Percentiles rank a stretch among this genome's conserved stretches.
These are phyloP conservation scores for Neurospora africana DNA, from an alignment of 495 filamentous ascomycete genomes.

Conservation along the genomic window DNA sequence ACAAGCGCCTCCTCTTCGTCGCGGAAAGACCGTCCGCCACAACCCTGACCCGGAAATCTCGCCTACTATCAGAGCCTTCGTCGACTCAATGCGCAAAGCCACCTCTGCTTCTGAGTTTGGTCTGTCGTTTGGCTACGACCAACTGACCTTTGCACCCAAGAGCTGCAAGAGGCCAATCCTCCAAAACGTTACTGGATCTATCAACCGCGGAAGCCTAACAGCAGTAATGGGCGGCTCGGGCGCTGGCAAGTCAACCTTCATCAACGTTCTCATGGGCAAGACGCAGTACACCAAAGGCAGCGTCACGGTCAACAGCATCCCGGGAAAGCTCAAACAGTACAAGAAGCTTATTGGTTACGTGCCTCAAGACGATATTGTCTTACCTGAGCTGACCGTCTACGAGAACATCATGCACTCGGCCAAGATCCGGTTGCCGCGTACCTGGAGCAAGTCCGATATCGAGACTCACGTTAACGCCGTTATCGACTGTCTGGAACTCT, in stretches of 20 bases:
- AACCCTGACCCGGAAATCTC: conserved; percentile 19
- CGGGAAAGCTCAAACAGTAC: conserved; percentile 35
- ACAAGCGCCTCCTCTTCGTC: not conserved
- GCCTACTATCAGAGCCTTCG: conserved; percentile 33
- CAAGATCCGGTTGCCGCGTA: conserved; percentile 34
- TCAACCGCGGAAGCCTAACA: conserved; percentile 37
- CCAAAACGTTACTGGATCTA: conserved; percentile 39
- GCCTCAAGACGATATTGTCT: conserved; percentile 41
- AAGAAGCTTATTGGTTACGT: conserved; percentile 48
- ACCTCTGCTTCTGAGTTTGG: conserved; percentile 40
- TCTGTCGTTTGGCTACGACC: conserved; percentile 37
- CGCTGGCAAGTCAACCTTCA: conserved; percentile 40
- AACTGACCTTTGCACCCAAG: conserved; percentile 36
- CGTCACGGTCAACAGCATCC: conserved; percentile 38
- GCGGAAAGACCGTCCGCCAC: conserved; percentile 11
- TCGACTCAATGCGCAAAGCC: conserved; percentile 38
- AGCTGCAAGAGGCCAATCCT: conserved; percentile 33
- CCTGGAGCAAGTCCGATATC: conserved; percentile 29
- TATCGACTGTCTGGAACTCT: conserved; percentile 34
- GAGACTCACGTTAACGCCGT: conserved; percentile 33
- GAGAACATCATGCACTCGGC: conserved; percentile 46
- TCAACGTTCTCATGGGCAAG: conserved; percentile 44
- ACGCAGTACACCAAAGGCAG: conserved; percentile 29
- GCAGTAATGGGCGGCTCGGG: conserved; percentile 43
- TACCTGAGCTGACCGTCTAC: conserved; percentile 40